phyloP scores from a whole-genome alignment of 2,329 filamentous ascomycete species.

The Akanthomyces lecanii region DNA sequence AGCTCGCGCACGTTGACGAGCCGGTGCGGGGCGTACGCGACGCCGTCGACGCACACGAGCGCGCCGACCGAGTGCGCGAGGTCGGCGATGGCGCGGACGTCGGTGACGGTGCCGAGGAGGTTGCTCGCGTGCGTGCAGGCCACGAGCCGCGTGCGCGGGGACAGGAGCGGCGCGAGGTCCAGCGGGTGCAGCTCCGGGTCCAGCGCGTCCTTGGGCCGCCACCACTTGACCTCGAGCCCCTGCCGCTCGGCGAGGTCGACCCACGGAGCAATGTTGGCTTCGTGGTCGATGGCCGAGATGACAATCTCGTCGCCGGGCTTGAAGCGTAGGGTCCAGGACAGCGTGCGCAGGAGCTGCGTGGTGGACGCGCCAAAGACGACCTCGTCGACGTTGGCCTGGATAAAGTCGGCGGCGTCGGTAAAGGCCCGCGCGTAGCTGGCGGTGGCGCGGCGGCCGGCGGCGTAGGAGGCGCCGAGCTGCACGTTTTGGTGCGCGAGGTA shows the following conservation, averaged over 20 bases:
- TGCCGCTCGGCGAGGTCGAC: constrained; percentile 60
- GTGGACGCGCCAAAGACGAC: constrained; percentile 71
- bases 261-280: constrained; percentile 74
- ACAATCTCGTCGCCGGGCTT: constrained; percentile 61
- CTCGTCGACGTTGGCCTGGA: constrained; percentile 63
- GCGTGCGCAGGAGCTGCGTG: constrained; percentile 71
- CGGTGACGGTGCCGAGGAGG: constrained; percentile 66
- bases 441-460: constrained; percentile 55
- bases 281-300: constrained; percentile 69
- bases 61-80: constrained; percentile 48
- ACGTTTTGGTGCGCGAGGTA: constrained; percentile 69
- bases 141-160: constrained; percentile 62
- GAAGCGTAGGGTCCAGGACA: constrained; percentile 53
- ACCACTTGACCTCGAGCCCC: constrained; percentile 65
- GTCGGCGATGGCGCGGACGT: constrained; percentile 52
- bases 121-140: constrained; percentile 71
- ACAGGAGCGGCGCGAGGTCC: constrained; percentile 56
- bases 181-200: constrained; percentile 57
- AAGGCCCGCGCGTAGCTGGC: constrained; percentile 56
- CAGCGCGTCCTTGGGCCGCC: constrained; percentile 44
- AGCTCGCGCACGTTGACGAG: constrained; percentile 63
- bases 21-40: constrained; percentile 72
- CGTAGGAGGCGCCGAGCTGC: constrained; percentile 70
- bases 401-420: constrained; percentile 62
- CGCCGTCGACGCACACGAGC: constrained; percentile 68